Evolutionary conservation across 495 filamentous ascomycete species (phyloP).

Genomic region (Bombardia bombarda): DNA sequence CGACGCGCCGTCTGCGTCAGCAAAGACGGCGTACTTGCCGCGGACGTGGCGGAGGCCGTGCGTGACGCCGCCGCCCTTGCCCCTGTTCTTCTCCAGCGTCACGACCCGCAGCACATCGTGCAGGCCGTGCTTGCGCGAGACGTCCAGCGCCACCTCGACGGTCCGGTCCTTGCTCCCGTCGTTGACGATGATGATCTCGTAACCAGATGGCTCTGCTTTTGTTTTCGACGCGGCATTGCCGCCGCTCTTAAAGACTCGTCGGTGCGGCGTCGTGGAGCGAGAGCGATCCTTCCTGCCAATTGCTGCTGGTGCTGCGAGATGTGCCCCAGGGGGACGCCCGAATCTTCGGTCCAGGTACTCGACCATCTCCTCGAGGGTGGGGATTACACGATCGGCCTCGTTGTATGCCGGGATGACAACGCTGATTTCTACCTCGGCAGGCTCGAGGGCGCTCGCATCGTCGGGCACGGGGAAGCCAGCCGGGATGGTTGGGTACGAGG

Average conservation of each 20-base stretch:
- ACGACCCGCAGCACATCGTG: slow-evolving; percentile 74
- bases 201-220: slow-evolving; percentile 40
- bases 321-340: slow-evolving; percentile 52
- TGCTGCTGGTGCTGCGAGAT: too few species aligned
- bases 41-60: slow-evolving; percentile 90
- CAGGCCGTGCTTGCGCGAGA: slow-evolving; percentile 50
- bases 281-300: slow-evolving; percentile 4
- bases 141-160: slow-evolving; percentile 66
- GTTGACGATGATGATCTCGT: slow-evolving; percentile 92
- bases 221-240: not conserved
- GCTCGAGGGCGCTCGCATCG: slow-evolving; percentile 33
- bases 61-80: slow-evolving; percentile 92
- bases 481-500: slow-evolving; percentile 23
- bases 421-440: slow-evolving; percentile 52
- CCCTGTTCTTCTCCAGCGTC: slow-evolving; percentile 67
- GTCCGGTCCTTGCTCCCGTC: slow-evolving; percentile 89
- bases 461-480: slow-evolving; percentile 22
- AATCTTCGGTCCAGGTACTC: slow-evolving; percentile 71
- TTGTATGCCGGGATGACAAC: slow-evolving; percentile 95
- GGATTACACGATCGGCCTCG: slow-evolving; percentile 71
- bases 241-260: slow-evolving; percentile 19
- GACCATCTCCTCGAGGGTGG: slow-evolving; percentile 86
- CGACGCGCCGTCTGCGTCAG: slow-evolving; percentile 90
- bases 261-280: slow-evolving; percentile 16
- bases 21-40: slow-evolving; percentile 84